Conservation (phyloP, 805 yeast species). For the Candida koratica region DNA sequence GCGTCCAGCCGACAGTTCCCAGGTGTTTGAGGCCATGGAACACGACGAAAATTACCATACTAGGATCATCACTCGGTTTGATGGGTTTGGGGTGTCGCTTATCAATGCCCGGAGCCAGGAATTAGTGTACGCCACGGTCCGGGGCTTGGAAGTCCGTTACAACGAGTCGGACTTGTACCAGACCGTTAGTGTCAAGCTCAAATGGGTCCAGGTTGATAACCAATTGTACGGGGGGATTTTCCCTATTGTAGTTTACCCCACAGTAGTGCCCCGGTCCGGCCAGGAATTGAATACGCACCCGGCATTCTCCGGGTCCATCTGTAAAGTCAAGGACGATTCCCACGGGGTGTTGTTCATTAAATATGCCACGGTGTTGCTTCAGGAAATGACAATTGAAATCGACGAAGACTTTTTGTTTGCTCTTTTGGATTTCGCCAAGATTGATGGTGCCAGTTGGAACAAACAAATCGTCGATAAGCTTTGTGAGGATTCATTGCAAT, state of each 20-base stretch:
- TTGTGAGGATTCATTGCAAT: constrained; percentile 57
- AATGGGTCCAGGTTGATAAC: constrained; percentile 95
- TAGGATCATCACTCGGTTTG: constrained; percentile 58
- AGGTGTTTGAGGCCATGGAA: constrained; percentile 50
- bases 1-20: constrained; percentile 16
- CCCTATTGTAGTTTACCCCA: constrained; percentile 87
- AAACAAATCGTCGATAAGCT: constrained; percentile 40
- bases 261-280: constrained; percentile 78
- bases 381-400: constrained; percentile 86
- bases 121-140: constrained; percentile 72
- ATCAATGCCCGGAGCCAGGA: constrained; percentile 71
- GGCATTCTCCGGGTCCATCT: constrained; percentile 78
- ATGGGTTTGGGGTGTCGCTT: constrained; percentile 85
- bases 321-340: constrained; percentile 79
- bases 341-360: constrained; percentile 90
- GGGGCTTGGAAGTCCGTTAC: constrained; percentile 77
- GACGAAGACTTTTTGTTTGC: constrained; percentile 92
- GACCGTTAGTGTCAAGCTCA: constrained; percentile 71
- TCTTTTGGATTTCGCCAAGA: constrained; percentile 69
- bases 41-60: constrained; percentile 52
- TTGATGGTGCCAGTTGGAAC: constrained; percentile 82
- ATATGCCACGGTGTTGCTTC: constrained; percentile 83
- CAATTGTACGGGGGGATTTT: constrained; percentile 83
- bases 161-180: constrained; percentile 83
- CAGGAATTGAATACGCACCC: constrained; percentile 88